These are phyloP conservation scores for Dalbergia oliveri DNA, from an alignment of 306 rosid species.

Conservation along the genomic window DNA sequence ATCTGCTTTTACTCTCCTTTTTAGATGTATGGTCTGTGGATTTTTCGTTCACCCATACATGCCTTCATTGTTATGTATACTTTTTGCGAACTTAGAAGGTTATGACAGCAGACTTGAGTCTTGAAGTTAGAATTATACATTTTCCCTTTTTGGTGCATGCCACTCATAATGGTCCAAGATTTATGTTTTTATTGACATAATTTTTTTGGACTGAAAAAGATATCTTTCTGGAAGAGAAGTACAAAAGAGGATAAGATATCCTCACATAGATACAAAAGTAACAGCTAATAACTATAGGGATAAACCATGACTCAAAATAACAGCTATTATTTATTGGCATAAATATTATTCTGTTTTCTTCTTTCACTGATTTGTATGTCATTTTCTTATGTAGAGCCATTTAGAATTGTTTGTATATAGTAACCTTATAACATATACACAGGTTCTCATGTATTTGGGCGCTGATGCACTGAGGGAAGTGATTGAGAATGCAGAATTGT, in stretches of 20 bases:
- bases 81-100: background rate
- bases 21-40: conserved; percentile 21
- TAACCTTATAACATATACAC: conserved; percentile 43
- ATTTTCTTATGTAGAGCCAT: conserved; percentile 29
- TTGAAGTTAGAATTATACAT: conserved; percentile 16
- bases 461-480: conserved; percentile 72
- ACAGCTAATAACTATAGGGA: no score
- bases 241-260: no score
- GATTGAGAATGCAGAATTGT: conserved; percentile 85
- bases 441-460: conserved; percentile 98
- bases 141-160: conserved; percentile 24
- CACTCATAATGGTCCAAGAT: background rate
- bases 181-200: background rate
- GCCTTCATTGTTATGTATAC: conserved; percentile 25
- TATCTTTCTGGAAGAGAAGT: no score
- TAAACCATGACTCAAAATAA: no score
- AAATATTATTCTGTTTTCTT: background rate
- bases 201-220: background rate
- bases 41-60: conserved; percentile 31
- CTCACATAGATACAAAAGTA: no score
- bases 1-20: conserved; percentile 15
- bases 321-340: no score
- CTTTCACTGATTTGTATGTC: background rate
- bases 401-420: conserved; percentile 37
- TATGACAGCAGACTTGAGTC: background rate